These are phyloP conservation scores for Macrolepiota dolichaula DNA, from an alignment of 768 basidiomycete species.

Conservation along the genomic window DNA sequence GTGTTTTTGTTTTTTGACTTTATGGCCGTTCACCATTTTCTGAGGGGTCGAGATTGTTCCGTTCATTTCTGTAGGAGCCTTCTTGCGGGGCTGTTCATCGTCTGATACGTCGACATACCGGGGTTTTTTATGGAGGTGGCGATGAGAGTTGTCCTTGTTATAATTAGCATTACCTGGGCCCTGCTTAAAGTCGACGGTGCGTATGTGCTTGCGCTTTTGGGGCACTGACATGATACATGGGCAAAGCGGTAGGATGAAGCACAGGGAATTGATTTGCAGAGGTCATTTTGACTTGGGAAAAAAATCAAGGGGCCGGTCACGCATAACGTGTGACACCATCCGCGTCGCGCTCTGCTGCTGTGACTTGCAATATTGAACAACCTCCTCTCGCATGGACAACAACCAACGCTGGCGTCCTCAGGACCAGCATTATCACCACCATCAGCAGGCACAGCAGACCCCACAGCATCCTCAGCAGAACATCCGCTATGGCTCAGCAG, in stretches of 20 bases:
- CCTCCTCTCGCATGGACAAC: slow-evolving; percentile 27
- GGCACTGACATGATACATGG: slow-evolving; percentile 14
- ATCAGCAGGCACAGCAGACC: not conserved
- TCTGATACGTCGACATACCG: slow-evolving; percentile 36
- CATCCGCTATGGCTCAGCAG: slow-evolving; percentile 18
- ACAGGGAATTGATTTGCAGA: not conserved
- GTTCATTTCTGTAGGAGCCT: slow-evolving; percentile 24
- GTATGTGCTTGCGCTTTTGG: slow-evolving; percentile 5
- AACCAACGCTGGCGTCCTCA: slow-evolving; percentile 30
- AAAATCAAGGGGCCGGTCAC: slow-evolving; percentile 2
- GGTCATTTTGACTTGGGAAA: not conserved
- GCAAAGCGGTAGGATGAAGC: slow-evolving; percentile 2
- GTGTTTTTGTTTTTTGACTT: slow-evolving; percentile 29
- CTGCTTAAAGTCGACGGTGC: slow-evolving; percentile 5
- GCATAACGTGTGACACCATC: slow-evolving; percentile 19
- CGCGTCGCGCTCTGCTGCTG: slow-evolving; percentile 16
- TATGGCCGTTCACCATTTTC: slow-evolving; percentile 21
- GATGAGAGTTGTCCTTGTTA: not conserved
- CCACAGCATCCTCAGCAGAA: slow-evolving; percentile 17
- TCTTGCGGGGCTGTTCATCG: slow-evolving; percentile 30
- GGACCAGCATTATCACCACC: slow-evolving; percentile 17
- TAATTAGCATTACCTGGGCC: not conserved
- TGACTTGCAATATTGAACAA: slow-evolving; percentile 12
- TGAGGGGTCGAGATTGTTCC: slow-evolving; percentile 15
- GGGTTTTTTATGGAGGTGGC: slow-evolving; percentile 23